Evolutionary conservation across 2,329 filamentous ascomycete genomes (phyloP), one percentile per base, ranked within the genome.

Genomic region (Coleophoma cylindrospora): DNA sequence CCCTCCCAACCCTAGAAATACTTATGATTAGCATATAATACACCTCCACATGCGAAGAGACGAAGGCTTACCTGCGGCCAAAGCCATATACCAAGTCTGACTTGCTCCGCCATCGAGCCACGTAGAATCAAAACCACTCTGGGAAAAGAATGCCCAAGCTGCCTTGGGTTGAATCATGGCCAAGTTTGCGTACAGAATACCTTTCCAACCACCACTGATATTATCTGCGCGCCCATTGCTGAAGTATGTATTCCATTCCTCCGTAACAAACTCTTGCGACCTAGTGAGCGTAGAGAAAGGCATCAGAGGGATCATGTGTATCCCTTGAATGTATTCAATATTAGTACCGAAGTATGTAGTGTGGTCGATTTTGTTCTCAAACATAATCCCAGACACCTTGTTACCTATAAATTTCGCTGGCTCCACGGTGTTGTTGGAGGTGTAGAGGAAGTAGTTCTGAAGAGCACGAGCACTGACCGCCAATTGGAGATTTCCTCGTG

Each of bases 301-400:
- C 2, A 59, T 22, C 17, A 59, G 49, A 36, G 58, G 57, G 19
- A 55, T 32, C 62, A 65, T 64, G 50, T 66, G 63, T 10, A 66
- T 64, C 3, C 77, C 81, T 64, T 84, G 75, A 53, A 95, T 79
- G 59, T 82, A 89, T 68, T 92, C 86, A 12, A 81, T 77, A 50
- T 84, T 81, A 46, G 72, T 67, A 43, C 89, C 89, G 62, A 96
- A 96, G 70, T 90, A 96, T 1, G 92, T 96, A 3, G 87, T 86
- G 68, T 96, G 90, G 66, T 97, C 89, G 48, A 91, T 79, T 70
- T 97, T 97, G 74, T 96, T 96, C 70, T 97, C 92, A 62, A 96
- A 97, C 9, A 95, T 66, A 56, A 85, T 85, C 6, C 81, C 81
- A 2, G 76, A 75, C 36, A 77, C 81, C 68, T 87, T 91, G 74